Evolutionary conservation across 129 eudicot genomes (phyloP).

Genomic region (Calendula officinalis): DNA sequence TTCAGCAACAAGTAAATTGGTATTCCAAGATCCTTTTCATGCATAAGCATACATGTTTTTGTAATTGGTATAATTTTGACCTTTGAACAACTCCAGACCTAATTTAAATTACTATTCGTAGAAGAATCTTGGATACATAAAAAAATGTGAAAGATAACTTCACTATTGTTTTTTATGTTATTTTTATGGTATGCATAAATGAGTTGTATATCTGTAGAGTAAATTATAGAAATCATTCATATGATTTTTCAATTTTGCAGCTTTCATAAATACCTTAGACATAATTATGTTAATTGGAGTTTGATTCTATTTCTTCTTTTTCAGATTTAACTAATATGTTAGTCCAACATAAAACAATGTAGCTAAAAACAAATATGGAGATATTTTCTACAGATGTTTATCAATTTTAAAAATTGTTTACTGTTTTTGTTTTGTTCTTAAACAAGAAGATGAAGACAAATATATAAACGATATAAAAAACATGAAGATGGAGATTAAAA

Average conservation of each 20-base stretch:
- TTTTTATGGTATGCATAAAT: background rate
- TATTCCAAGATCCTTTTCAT: background rate
- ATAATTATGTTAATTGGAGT: too few species aligned
- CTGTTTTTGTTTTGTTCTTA: background rate
- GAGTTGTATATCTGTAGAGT: background rate
- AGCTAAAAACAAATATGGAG: too few species aligned
- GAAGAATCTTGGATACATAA: background rate
- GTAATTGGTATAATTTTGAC: background rate
- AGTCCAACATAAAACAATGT: too few species aligned
- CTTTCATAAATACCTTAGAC: too few species aligned
- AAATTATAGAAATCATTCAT: too few species aligned
- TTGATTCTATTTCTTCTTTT: too few species aligned
- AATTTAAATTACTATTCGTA: too few species aligned
- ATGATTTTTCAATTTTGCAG: too few species aligned
- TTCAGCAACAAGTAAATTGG: constrained; percentile 39
- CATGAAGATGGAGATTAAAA: background rate
- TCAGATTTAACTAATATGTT: too few species aligned
- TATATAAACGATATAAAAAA: background rate
- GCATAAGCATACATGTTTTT: constrained; percentile 3
- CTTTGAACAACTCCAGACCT: background rate
- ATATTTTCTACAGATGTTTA: background rate
- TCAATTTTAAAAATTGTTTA: background rate
- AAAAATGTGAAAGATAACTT: background rate
- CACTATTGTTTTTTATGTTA: background rate
- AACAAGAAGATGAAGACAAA: background rate